Conservation (phyloP, 352 stramenopile genomes). For the Bremia lactucae region DNA sequence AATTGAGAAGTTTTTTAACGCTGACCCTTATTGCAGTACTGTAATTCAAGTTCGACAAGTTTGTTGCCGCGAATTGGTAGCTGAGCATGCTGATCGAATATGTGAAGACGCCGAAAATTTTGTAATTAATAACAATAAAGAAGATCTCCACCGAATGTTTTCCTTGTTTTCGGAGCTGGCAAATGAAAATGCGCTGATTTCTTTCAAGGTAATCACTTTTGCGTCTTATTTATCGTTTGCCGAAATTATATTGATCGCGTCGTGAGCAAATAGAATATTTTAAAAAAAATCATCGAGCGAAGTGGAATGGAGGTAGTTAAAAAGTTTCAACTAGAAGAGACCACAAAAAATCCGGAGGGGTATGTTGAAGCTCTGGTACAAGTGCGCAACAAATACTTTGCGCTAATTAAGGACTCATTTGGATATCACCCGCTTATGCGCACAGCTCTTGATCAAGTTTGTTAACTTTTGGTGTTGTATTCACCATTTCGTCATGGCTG, state of each 20-base stretch:
- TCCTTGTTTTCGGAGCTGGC: slow-evolving; percentile 73
- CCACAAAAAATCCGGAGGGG: slow-evolving; percentile 67
- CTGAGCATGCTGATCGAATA: slow-evolving; percentile 71
- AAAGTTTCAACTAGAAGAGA: slow-evolving; percentile 72
- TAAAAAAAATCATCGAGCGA: slow-evolving; percentile 80
- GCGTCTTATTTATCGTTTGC: neutral
- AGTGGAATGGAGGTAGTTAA: slow-evolving; percentile 67
- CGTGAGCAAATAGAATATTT: slow-evolving; percentile 50
- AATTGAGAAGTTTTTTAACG: neutral
- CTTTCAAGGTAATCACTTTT: slow-evolving; percentile 64
- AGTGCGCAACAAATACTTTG: slow-evolving; percentile 75
- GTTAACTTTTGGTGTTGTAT: neutral
- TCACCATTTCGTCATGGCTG: neutral
- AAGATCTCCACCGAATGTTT: slow-evolving; percentile 71
- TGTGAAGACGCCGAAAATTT: slow-evolving; percentile 73
- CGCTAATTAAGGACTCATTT: slow-evolving; percentile 80
- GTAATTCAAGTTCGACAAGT: slow-evolving; percentile 67
- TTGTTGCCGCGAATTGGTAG: slow-evolving; percentile 67
- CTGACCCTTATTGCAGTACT: slow-evolving; percentile 27
- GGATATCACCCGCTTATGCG: slow-evolving; percentile 74
- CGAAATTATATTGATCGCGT: slow-evolving; percentile 3
- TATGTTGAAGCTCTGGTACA: slow-evolving; percentile 81
- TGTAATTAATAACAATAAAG: slow-evolving; percentile 63
- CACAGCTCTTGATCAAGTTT: slow-evolving; percentile 70
- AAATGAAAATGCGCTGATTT: slow-evolving; percentile 68